A percentile compares a stretch with the other conserved stretches of the same genome.
Conservation (phyloP, 1,284 basidiomycete species). For the Pseudozyma pruni region DNA sequence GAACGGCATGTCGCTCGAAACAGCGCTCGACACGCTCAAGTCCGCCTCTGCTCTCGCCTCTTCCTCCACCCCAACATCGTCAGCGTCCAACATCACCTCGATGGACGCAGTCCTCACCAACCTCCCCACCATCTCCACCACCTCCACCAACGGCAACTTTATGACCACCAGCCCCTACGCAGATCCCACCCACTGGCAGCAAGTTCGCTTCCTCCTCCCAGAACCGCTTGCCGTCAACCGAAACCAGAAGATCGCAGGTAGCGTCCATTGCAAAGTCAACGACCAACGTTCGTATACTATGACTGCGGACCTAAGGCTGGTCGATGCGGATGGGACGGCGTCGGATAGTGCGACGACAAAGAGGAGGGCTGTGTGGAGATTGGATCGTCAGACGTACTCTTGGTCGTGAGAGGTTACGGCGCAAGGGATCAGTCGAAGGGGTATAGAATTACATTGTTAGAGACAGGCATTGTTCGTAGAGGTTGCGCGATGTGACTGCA, state of each 20-base stretch:
- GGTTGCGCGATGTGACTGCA: neutral
- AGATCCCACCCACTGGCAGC: conserved; percentile 66
- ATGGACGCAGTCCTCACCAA: conserved; percentile 16
- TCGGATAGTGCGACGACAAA: conserved; percentile 13
- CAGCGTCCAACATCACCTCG: conserved; percentile 2
- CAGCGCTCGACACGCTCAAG: conserved; percentile 14
- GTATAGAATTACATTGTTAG: conserved; percentile 2
- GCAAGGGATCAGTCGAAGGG: neutral
- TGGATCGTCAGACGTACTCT: conserved; percentile 64
- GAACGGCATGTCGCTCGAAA: conserved; percentile 14
- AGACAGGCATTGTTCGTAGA: neutral
- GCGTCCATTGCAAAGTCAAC: conserved; percentile 59
- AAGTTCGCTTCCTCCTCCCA: conserved; percentile 60
- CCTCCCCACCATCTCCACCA: conserved; percentile 31
- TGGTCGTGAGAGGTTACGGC: conserved; percentile 48
- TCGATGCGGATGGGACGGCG: conserved; percentile 31
- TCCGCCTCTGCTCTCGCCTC: conserved; percentile 13
- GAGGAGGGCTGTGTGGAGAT: conserved; percentile 53
- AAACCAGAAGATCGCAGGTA: conserved; percentile 57
- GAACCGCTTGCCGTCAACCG: conserved; percentile 64
- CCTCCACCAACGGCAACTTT: conserved; percentile 24
- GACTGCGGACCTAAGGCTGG: conserved; percentile 32
- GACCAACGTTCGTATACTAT: conserved; percentile 61
- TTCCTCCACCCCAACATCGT: neutral
- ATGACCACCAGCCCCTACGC: conserved; percentile 64